These are phyloP conservation scores for Diaporthe citrichinensis DNA, from an alignment of 2,329 filamentous ascomycete genomes.

Conservation along the genomic window DNA sequence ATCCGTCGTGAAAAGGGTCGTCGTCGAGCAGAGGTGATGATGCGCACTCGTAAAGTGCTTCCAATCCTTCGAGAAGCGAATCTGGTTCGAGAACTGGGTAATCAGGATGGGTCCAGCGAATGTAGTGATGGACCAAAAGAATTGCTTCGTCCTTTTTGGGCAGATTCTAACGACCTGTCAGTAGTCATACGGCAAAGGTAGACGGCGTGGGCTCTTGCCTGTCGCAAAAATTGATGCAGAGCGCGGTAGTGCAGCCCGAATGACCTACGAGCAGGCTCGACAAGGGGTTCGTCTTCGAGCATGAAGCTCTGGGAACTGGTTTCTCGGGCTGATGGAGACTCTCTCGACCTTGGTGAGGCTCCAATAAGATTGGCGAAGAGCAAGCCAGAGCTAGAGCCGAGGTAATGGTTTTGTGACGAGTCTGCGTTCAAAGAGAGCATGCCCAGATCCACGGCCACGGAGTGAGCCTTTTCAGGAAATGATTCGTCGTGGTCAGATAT, in stretches of 20 bases:
- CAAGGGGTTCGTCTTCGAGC: not conserved
- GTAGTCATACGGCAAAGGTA: not conserved
- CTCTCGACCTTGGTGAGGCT: not conserved
- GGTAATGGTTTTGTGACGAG: conserved; percentile 11
- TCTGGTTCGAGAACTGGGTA: not conserved
- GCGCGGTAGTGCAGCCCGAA: not conserved
- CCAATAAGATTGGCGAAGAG: conserved; percentile 19
- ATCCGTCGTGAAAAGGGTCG: not conserved
- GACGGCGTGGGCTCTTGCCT: not conserved
- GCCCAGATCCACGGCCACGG: not conserved
- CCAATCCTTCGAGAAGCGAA: not conserved
- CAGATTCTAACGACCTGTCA: not conserved
- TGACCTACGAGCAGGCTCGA: conserved; percentile 1
- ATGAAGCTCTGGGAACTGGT: not conserved
- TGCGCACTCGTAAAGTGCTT: not conserved
- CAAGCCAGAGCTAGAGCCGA: conserved; percentile 4
- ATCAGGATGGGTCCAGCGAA: conserved; percentile 9
- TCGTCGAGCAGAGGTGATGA: not conserved
- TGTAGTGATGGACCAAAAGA: not conserved
- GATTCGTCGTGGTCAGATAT: conserved; percentile 10
- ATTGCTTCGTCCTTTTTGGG: not conserved
- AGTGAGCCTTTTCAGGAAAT: conserved; percentile 12
- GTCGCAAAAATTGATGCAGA: not conserved
- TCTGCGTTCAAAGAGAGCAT: conserved; percentile 8
- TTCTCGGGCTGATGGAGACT: not conserved